Base-by-base conservation (phyloP, 2,329 filamentous ascomycete genomes). In the Trichoderma asperellum region DNA sequence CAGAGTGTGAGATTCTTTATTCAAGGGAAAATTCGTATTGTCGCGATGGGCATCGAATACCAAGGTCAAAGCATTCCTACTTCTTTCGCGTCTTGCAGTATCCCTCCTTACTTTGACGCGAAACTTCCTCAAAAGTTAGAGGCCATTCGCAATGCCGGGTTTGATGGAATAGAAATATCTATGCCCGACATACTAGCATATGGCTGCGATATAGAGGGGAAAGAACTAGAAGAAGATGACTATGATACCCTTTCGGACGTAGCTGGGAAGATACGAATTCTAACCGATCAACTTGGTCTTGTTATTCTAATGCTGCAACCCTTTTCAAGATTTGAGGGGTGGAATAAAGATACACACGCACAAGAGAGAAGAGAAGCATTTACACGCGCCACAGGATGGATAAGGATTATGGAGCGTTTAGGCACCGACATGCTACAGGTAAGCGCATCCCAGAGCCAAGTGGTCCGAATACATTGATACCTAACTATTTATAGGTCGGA, bases 261-360 rank as follows among this genome's bases (percentile, higher is more conserved):
- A 0, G 89, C 86, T 0, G 75, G 75, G 18, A 81, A 87, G 49
- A 85, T 92, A 61, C 84, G 83, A 63, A 78, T 79, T 0, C 77
- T 91, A 58, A 88, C 86, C 60, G 79, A 85, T 32, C 81, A 85
- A 12, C 81, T 88, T 40, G 78, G 80, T 0, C 79, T 94, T 1
- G 81, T 84, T 43, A 85, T 94, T 68, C 84, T 94, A 77, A 90
- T 93, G 82, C 79, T 94, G 6, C 91, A 94, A 74, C 91, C 91
- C 0, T 94, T 94, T 74, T 81, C 88, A 18, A 92, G 93, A 73
- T 93, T 93, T 69, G 91, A 94, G 74, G 92, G 91, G 1, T 94
- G 91, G 91, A 80, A 84, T 0, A 81, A 82, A 52, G 87, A 53
- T 0, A 29, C 68, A 1, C 57, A 82, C 0, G 87, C 86, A 1